Evolutionary conservation across 2,329 filamentous ascomycete species (phyloP).

Genomic region (Aspergillus novoparasiticus): DNA sequence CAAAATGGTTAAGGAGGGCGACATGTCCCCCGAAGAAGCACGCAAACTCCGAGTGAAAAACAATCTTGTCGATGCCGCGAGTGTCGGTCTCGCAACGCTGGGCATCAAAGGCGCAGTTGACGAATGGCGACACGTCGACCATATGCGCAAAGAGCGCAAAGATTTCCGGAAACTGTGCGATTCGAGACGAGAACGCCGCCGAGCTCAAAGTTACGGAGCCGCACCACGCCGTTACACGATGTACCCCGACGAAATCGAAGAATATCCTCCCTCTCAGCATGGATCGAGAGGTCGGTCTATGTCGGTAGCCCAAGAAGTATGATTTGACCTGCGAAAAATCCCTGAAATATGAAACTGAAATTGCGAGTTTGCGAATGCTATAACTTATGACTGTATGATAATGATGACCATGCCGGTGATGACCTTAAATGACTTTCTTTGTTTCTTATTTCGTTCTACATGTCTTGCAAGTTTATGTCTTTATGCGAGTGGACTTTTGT

Average conservation of each 20-base stretch:
- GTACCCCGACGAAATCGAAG: slow-evolving; percentile 38
- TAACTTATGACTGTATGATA: neutral
- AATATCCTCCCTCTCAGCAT: slow-evolving; percentile 14
- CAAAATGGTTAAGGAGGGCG: slow-evolving; percentile 62
- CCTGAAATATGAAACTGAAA: neutral
- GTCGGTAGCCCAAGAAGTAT: slow-evolving; percentile 14
- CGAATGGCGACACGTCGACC: slow-evolving; percentile 69
- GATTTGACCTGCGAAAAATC: neutral
- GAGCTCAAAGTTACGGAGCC: slow-evolving; percentile 26
- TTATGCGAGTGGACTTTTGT: neutral
- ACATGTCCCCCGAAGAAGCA: slow-evolving; percentile 65
- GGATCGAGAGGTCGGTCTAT: slow-evolving; percentile 13
- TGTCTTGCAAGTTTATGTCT: neutral
- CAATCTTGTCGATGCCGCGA: slow-evolving; percentile 65
- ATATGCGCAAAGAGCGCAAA: slow-evolving; percentile 59
- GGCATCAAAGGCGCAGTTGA: slow-evolving; percentile 68
- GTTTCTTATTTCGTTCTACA: neutral
- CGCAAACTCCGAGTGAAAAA: slow-evolving; percentile 65
- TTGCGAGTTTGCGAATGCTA: neutral
- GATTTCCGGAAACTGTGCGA: slow-evolving; percentile 56
- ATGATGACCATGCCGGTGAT: neutral
- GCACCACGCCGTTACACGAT: slow-evolving; percentile 17
- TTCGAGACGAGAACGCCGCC: slow-evolving; percentile 47
- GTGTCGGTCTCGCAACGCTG: slow-evolving; percentile 66
- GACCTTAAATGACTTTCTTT: neutral